Conservation (phyloP, 177 flowering plant genomes). For the Vitis hybrid region DNA sequence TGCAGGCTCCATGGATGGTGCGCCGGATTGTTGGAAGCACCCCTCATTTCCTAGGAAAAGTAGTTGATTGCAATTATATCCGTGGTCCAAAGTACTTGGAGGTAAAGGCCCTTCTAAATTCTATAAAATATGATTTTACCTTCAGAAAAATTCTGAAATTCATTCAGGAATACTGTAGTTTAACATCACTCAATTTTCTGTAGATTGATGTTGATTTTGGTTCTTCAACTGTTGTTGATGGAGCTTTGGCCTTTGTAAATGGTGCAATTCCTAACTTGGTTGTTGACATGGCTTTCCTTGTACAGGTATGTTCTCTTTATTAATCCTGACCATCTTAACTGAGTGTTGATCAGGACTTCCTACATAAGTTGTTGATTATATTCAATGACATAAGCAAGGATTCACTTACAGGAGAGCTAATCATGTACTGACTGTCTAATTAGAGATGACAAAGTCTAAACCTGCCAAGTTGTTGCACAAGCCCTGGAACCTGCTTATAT, state of each 20-base stretch:
- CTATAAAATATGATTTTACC: not conserved
- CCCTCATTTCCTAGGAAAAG: constrained; percentile 95
- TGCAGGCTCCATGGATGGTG: constrained; percentile 98
- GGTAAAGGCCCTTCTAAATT: constrained; percentile 36
- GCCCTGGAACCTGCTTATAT: no score
- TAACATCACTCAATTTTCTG: constrained; percentile 16
- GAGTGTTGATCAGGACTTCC: not conserved
- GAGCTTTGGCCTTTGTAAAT: constrained; percentile 93
- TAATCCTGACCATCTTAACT: not conserved
- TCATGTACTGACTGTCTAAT: no score
- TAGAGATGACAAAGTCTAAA: no score
- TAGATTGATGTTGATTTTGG: constrained; percentile 98
- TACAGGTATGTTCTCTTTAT: constrained; percentile 61
- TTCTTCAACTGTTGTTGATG: constrained; percentile 98
- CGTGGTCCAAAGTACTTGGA: constrained; percentile 90
- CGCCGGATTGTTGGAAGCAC: constrained; percentile 99
- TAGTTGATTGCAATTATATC: constrained; percentile 96
- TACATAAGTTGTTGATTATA: not conserved
- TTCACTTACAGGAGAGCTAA: no score
- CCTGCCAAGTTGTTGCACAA: no score
- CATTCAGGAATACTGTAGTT: not conserved
- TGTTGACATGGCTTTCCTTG: constrained; percentile 98
- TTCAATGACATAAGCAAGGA: no score
- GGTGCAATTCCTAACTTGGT: constrained; percentile 93
- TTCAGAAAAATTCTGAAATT: not conserved